Base-by-base conservation (phyloP, 495 filamentous ascomycete genomes). In the Antarctomyces pellizariae region DNA sequence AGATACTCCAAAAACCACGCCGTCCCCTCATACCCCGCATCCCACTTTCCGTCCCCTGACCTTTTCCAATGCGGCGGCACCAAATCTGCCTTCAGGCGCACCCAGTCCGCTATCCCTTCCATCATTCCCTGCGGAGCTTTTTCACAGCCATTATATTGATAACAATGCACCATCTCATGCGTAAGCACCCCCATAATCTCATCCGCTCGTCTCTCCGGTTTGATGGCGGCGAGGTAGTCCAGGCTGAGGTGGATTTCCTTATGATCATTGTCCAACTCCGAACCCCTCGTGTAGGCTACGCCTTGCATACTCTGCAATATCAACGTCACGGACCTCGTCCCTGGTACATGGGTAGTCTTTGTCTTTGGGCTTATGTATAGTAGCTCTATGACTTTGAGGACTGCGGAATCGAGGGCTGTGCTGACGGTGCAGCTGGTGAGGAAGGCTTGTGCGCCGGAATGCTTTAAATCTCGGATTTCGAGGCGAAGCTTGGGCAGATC, bases 81-180 rank as follows among this genome's bases (percentile, higher is more conserved):
- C 22, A 90, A 47, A 1, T 65, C 64, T 28, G 70, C 66, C 33
- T 63, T 68, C 26, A 97, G 47, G 5, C 86, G 59, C 5, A 97
- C 83, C 61, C 79, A 97, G 44, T 97, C 86, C 9, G 86, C 84
- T 30, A 97, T 68, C 0, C 86, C 86, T 43, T 97, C 86, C 29
- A 90, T 71, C 33, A 97, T 37, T 0, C 86, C 86, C 8, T 70
- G 69, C 0, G 84, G 84, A 9, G 59, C 62, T 3, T 52, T 57
- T 0, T 60, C 63, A 2, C 48, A 52, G 1, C 58, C 73, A 28
- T 75, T 67, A 48, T 75, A 78, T 45, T 97, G 86, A 51, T 75
- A 90, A 52, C 83, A 93, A 45, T 97, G 86, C 7, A 95, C 86
- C 35, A 93, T 71, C 50, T 97, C 86, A 46, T 97, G 86, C 0